Conservation (phyloP, 345 rosid species). For the Hibiscus syriacus region DNA sequence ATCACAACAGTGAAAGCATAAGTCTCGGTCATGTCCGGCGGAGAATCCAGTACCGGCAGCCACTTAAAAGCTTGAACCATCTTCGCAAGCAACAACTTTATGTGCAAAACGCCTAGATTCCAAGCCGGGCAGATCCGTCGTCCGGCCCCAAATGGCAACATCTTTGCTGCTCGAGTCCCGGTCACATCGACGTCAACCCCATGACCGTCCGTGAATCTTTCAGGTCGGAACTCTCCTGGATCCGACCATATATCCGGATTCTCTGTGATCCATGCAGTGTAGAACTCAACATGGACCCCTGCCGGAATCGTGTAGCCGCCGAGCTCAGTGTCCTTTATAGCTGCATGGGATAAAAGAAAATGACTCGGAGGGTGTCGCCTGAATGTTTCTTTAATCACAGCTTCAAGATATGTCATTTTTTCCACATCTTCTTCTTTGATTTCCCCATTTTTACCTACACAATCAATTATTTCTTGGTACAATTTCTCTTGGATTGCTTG, state of each 20-base stretch:
- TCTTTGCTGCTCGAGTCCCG: constrained; percentile 67
- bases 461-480: constrained; percentile 47
- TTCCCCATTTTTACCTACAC: constrained; percentile 44
- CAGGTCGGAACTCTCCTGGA: constrained; percentile 68
- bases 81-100: constrained; percentile 64
- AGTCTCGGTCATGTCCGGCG: constrained; percentile 82
- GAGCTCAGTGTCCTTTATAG: constrained; percentile 50
- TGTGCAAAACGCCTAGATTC: constrained; percentile 63
- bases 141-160: constrained; percentile 89
- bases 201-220: constrained; percentile 69
- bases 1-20: constrained; percentile 87
- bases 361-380: constrained; percentile 94
- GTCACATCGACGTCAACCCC: constrained; percentile 73
- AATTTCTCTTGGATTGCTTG: constrained; percentile 62
- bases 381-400: constrained; percentile 76
- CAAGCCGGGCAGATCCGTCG: constrained; percentile 90
- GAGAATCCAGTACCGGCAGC: constrained; percentile 45
- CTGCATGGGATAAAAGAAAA: constrained; percentile 75
- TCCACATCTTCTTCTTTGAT: constrained; percentile 62
- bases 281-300: constrained; percentile 62
- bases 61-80: no score
- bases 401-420: constrained; percentile 53
- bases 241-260: constrained; percentile 70
- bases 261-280: constrained; percentile 78
- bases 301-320: constrained; percentile 73